These are phyloP conservation scores for Lachnellula hyalina DNA, from an alignment of 2,329 filamentous ascomycete genomes.

Conservation along the genomic window DNA sequence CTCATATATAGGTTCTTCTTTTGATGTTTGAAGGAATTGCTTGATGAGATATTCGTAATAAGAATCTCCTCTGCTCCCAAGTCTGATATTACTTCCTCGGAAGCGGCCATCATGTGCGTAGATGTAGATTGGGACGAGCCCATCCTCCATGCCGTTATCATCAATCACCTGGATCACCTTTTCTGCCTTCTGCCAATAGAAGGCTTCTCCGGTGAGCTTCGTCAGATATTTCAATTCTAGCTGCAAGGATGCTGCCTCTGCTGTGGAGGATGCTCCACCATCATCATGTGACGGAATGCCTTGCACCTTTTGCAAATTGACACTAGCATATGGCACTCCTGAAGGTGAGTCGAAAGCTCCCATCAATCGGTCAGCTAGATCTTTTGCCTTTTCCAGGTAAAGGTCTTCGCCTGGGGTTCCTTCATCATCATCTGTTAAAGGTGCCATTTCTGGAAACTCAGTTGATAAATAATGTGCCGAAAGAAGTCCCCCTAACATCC, in stretches of 20 bases:
- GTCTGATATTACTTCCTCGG: conserved; percentile 75
- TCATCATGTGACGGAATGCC: conserved; percentile 80
- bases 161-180: conserved; percentile 90
- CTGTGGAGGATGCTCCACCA: conserved; percentile 84
- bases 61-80: conserved; percentile 91
- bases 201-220: conserved; percentile 85
- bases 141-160: conserved; percentile 70
- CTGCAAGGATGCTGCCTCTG: conserved; percentile 87
- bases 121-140: conserved; percentile 88
- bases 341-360: conserved; percentile 83
- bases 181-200: conserved; percentile 90
- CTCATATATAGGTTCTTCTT: conserved; percentile 77
- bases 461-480: conserved; percentile 94
- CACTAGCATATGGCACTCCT: conserved; percentile 83
- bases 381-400: conserved; percentile 92
- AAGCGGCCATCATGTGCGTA: conserved; percentile 75
- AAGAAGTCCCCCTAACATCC: conserved; percentile 89
- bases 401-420: conserved; percentile 78
- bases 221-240: conserved; percentile 96
- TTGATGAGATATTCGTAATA: conserved; percentile 99
- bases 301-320: conserved; percentile 73
- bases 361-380: conserved; percentile 81
- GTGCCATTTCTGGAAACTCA: conserved; percentile 72
- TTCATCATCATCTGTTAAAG: conserved; percentile 64
- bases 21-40: conserved; percentile 90